Evolutionary conservation across 495 filamentous ascomycete genomes (phyloP).

Genomic region (Penicillium simplicissimum): DNA sequence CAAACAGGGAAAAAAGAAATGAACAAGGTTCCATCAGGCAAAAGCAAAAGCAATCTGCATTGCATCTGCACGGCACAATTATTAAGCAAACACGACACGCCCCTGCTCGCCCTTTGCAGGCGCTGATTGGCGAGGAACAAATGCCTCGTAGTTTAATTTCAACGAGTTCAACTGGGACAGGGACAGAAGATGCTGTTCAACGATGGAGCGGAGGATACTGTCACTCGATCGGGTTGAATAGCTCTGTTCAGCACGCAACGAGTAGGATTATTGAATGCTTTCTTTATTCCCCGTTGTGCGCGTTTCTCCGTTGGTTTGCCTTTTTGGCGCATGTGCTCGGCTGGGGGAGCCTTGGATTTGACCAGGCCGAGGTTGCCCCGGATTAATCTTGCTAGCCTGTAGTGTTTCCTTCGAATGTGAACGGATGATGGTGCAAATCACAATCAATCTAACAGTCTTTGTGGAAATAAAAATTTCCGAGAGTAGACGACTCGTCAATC

Average conservation of each 20-base stretch:
- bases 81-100: background rate
- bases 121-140: conserved; percentile 21
- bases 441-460: background rate
- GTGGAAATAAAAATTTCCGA: background rate
- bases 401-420: background rate
- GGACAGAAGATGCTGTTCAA: background rate
- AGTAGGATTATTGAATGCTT: too few relatives aligned
- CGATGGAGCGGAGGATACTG: background rate
- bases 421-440: background rate
- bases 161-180: background rate
- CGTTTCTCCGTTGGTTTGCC: background rate
- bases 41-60: background rate
- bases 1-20: background rate
- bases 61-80: background rate
- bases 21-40: background rate
- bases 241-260: background rate
- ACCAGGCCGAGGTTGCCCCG: conserved; percentile 6
- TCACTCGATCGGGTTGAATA: background rate
- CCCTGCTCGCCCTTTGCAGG: background rate
- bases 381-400: background rate
- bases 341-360: too few relatives aligned
- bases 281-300: background rate
- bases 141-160: conserved; percentile 25
- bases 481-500: background rate
- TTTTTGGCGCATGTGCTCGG: conserved; percentile 5